Percentiles rank a stretch among this genome's conserved stretches.
These are phyloP conservation scores for Pleurotus eryngii DNA, from an alignment of 768 basidiomycete species.

Conservation along the genomic window DNA sequence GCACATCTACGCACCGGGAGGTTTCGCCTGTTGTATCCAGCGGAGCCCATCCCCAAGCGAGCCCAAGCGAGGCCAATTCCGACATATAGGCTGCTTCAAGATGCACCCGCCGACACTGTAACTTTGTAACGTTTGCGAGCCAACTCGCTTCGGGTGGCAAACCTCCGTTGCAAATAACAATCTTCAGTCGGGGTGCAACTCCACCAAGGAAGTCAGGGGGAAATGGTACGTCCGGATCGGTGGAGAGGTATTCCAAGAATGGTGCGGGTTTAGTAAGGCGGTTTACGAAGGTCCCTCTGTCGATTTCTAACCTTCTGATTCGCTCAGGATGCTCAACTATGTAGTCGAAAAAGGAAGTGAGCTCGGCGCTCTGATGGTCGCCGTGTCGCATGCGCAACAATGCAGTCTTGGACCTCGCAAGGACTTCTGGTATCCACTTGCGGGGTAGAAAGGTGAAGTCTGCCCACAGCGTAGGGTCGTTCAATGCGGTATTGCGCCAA, in stretches of 20 bases:
- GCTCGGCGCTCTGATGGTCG: background rate
- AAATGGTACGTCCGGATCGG: background rate
- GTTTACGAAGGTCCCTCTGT: background rate
- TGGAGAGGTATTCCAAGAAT: background rate
- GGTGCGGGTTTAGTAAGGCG: background rate
- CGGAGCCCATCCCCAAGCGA: background rate
- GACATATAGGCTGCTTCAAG: background rate
- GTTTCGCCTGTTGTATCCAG: background rate
- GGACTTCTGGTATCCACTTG: background rate
- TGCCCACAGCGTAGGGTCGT: background rate
- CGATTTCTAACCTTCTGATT: background rate
- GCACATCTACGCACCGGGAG: background rate
- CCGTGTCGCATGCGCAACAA: background rate
- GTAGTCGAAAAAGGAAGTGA: background rate
- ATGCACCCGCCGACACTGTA: background rate
- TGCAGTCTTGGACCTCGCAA: background rate
- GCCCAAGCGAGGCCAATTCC: background rate
- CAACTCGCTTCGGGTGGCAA: background rate
- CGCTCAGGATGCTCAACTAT: background rate
- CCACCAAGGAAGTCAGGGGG: background rate
- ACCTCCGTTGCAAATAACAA: background rate
- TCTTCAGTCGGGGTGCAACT: background rate
- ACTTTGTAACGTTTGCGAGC: background rate
- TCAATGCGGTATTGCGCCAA: background rate
- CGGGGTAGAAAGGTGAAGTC: background rate